Evolutionary conservation across 768 basidiomycete genomes (phyloP).

Genomic region (Pisolithus tinctorius): DNA sequence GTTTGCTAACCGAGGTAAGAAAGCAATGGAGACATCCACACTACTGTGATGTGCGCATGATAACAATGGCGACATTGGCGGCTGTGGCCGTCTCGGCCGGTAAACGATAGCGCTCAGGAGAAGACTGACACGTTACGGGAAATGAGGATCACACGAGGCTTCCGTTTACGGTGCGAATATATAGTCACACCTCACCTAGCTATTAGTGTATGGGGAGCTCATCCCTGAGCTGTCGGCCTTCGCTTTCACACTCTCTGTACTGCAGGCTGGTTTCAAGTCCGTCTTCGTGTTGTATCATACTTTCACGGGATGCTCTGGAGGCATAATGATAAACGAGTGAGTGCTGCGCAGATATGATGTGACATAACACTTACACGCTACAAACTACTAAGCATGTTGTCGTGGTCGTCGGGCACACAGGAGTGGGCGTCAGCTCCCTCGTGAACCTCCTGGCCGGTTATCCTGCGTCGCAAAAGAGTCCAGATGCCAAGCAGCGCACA

Average conservation of each 20-base stretch:
- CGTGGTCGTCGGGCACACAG: constrained; percentile 23
- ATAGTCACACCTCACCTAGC: too few species aligned
- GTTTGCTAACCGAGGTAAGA: too few species aligned
- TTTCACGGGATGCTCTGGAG: background rate
- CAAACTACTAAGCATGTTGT: constrained; percentile 12
- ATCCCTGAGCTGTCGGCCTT: too few species aligned
- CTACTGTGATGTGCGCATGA: too few species aligned
- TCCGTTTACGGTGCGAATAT: too few species aligned
- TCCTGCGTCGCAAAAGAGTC: constrained; percentile 10
- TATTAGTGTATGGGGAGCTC: too few species aligned
- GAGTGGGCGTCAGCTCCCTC: constrained; percentile 24
- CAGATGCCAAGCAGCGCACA: constrained; percentile 3
- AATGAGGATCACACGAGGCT: too few species aligned
- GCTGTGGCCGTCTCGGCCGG: too few species aligned
- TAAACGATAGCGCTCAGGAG: too few species aligned
- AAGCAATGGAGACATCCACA: too few species aligned
- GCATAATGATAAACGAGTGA: background rate
- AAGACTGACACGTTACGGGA: too few species aligned
- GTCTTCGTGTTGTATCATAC: background rate
- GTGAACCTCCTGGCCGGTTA: constrained; percentile 20
- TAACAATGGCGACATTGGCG: too few species aligned
- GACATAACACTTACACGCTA: background rate
- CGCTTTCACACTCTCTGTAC: background rate
- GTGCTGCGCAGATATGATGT: background rate
- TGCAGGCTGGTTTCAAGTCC: background rate